A percentile compares a stretch with the other conserved stretches of the same genome.
phyloP scores from a whole-genome alignment of 208 protist species.

The Crithidia mellificae region DNA sequence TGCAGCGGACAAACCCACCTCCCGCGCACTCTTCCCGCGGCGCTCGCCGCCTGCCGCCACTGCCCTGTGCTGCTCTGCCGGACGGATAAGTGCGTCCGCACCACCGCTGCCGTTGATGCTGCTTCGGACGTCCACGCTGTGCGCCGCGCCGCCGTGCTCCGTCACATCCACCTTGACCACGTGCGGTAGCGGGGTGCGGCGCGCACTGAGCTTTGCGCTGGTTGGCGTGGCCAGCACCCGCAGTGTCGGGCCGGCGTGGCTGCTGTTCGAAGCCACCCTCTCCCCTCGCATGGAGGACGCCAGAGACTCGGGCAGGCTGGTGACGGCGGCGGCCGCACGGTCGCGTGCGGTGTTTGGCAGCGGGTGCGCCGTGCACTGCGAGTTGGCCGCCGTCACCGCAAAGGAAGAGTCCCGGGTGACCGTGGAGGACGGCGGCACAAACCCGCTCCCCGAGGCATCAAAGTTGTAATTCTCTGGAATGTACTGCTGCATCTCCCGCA shows the following conservation, averaged over 20 bases:
- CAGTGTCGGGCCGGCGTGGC: background rate
- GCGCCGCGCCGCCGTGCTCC: too few relatives aligned
- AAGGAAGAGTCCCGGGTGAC: background rate
- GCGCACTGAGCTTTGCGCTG: too few relatives aligned
- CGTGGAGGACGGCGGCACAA: background rate
- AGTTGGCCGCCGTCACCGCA: background rate
- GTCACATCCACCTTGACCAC: too few relatives aligned
- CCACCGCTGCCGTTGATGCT: background rate
- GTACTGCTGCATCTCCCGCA: conserved; percentile 20
- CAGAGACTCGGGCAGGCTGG: background rate
- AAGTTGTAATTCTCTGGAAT: conserved; percentile 11
- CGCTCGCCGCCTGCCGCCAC: background rate
- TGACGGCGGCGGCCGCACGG: background rate
- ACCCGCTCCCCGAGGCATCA: background rate
- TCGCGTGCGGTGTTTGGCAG: background rate
- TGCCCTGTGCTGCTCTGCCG: background rate
- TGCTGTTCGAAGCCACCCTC: too few relatives aligned
- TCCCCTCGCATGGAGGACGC: background rate
- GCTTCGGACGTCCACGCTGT: background rate
- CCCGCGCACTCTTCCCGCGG: background rate
- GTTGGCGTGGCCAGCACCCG: too few relatives aligned
- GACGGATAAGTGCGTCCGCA: too few relatives aligned
- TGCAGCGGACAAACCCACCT: background rate
- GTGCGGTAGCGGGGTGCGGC: too few relatives aligned
- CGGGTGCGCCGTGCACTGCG: background rate